Conservation (phyloP, 768 basidiomycete genomes). For the Tricholoma terreum region DNA sequence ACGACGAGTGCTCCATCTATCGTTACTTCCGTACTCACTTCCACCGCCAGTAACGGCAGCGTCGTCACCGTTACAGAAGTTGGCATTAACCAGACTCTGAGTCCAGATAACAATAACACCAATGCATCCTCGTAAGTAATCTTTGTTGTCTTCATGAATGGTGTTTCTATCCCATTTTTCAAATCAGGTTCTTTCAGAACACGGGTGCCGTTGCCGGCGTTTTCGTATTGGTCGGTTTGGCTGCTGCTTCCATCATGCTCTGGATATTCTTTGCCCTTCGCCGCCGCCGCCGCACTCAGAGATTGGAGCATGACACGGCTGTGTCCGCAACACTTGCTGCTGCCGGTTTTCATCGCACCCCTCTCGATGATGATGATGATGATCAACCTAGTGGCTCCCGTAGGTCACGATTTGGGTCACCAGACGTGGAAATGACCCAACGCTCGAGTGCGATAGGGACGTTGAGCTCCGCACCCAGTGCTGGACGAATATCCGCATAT, state of each 20-base stretch:
- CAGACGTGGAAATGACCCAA: slow-evolving; percentile 38
- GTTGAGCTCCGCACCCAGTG: slow-evolving; percentile 24
- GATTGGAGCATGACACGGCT: slow-evolving; percentile 65
- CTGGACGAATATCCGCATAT: slow-evolving; percentile 34
- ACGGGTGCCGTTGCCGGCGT: slow-evolving; percentile 91
- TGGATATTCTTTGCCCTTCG: slow-evolving; percentile 72
- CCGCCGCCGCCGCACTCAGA: slow-evolving; percentile 56
- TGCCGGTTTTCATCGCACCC: slow-evolving; percentile 64
- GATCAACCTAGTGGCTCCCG: slow-evolving; percentile 24
- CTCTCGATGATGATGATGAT: slow-evolving; percentile 66
- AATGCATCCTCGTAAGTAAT: slow-evolving; percentile 49
- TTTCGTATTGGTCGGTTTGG: slow-evolving; percentile 86
- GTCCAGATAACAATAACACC: slow-evolving; percentile 40
- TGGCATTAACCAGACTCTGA: slow-evolving; percentile 70
- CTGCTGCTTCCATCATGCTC: slow-evolving; percentile 62
- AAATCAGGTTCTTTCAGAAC: slow-evolving; percentile 77
- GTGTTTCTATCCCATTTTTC: slow-evolving; percentile 4
- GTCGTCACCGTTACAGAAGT: slow-evolving; percentile 59
- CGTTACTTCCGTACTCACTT: slow-evolving; percentile 55
- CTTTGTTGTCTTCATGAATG: slow-evolving; percentile 3
- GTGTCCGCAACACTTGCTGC: slow-evolving; percentile 73
- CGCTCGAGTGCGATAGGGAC: slow-evolving; percentile 29
- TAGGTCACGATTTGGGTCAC: slow-evolving; percentile 24
- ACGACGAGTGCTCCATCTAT: slow-evolving; percentile 51
- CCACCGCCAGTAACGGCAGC: slow-evolving; percentile 51